Conservation (phyloP, 2,329 filamentous ascomycete species). For the Aspergillus brasiliensis region DNA sequence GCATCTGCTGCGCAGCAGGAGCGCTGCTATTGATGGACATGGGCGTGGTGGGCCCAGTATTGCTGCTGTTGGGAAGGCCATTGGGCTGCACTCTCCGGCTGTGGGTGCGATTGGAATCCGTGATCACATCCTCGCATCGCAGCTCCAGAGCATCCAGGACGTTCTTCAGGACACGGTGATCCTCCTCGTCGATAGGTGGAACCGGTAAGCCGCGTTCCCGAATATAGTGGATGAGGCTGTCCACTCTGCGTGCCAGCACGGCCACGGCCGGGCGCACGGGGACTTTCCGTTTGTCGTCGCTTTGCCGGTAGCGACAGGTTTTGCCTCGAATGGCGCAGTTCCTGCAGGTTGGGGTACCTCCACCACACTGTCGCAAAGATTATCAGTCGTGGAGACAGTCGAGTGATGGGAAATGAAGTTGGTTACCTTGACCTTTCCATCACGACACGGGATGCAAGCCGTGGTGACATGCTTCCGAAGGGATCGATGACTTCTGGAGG, state of each 20-base stretch:
- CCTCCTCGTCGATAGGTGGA: conserved; percentile 40
- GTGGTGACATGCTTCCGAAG: conserved; percentile 48
- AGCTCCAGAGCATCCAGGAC: conserved; percentile 38
- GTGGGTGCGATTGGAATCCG: conserved; percentile 20
- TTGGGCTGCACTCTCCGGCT: not conserved
- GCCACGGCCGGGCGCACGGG: not conserved
- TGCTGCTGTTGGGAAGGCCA: not conserved
- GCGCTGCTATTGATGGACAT: conserved; percentile 10
- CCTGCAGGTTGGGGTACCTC: conserved; percentile 37
- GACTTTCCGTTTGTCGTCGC: conserved; percentile 37
- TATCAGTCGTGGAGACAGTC: not conserved
- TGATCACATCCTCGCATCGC: not conserved
- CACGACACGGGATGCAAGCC: conserved; percentile 48
- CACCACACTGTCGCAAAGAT: conserved; percentile 33
- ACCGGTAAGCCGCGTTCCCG: conserved; percentile 40
- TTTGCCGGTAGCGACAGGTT: conserved; percentile 41
- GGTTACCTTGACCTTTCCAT: conserved; percentile 47
- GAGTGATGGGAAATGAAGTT: not conserved
- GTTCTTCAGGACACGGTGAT: conserved; percentile 37
- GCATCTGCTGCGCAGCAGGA: not conserved
- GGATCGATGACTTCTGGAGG: conserved; percentile 25
- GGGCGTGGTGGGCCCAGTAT: conserved; percentile 12
- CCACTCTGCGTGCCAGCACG: conserved; percentile 25
- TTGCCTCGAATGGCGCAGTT: conserved; percentile 41
- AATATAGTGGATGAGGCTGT: conserved; percentile 43